Evolutionary conservation across 2,329 filamentous ascomycete species (phyloP).

Genomic region (Sphaerulina populicola): DNA sequence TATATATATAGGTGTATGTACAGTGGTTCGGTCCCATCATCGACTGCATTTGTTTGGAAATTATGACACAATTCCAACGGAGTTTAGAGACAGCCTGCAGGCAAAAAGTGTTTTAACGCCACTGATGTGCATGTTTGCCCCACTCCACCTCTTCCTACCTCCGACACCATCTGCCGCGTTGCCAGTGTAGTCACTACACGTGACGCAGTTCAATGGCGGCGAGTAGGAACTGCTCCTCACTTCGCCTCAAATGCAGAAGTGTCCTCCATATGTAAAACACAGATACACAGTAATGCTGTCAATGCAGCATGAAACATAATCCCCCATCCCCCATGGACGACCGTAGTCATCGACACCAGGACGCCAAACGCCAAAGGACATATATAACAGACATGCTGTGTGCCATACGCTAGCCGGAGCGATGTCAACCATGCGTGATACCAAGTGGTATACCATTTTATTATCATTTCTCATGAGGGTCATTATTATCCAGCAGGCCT

Average conservation of each 20-base stretch:
- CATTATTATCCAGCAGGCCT: neutral
- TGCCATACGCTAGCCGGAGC: neutral
- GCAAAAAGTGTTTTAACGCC: no score
- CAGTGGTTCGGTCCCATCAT: no score
- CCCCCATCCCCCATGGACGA: neutral
- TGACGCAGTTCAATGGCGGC: no score
- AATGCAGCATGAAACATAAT: neutral
- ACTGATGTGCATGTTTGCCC: neutral
- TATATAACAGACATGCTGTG: neutral
- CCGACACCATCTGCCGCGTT: neutral
- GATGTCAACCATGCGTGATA: neutral
- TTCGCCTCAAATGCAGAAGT: neutral
- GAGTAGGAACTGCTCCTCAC: no score
- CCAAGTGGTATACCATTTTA: neutral
- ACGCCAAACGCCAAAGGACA: neutral
- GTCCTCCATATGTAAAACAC: neutral
- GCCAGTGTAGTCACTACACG: neutral
- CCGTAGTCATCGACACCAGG: neutral
- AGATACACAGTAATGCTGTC: slow-evolving; percentile 1
- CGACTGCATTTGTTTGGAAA: neutral
- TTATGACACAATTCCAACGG: neutral
- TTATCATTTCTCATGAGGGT: neutral
- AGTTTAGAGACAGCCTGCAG: no score
- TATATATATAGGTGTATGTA: no score
- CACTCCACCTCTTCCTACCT: neutral